Conservation (phyloP, 2,329 filamentous ascomycete genomes). For the Aphanoascus verrucosus region DNA sequence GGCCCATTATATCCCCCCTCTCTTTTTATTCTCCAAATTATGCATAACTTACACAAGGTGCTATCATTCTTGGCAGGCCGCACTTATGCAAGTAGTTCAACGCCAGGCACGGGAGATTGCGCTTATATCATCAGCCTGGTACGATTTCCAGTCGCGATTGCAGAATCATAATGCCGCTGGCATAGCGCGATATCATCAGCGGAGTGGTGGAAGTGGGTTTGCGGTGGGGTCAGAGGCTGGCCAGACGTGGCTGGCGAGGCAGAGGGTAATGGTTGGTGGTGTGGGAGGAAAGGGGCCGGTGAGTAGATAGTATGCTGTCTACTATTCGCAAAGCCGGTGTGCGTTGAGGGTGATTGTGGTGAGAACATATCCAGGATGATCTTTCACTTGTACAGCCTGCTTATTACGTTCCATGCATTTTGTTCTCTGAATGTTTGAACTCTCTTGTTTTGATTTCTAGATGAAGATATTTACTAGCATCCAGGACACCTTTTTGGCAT, state of each 20-base stretch:
- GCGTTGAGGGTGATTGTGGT: no score
- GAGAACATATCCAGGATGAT: no score
- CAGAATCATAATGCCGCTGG: slow-evolving; percentile 35
- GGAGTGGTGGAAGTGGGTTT: slow-evolving; percentile 19
- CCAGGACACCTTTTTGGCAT: no score
- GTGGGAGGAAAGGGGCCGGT: slow-evolving; percentile 2
- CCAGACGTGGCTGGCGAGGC: slow-evolving; percentile 37
- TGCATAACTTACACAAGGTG: slow-evolving; percentile 15
- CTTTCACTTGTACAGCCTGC: no score
- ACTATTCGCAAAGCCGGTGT: no score
- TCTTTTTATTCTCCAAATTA: not conserved
- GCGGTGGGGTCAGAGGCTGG: slow-evolving; percentile 29
- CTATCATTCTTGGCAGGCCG: slow-evolving; percentile 22
- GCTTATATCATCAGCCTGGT: slow-evolving; percentile 40
- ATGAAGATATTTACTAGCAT: no score
- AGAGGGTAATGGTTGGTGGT: slow-evolving; percentile 34
- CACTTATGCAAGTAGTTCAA: slow-evolving; percentile 33
- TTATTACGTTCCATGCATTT: no score
- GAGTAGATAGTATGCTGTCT: not conserved
- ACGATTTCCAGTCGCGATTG: slow-evolving; percentile 37
- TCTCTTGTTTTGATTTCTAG: no score
- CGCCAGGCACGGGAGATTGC: slow-evolving; percentile 35
- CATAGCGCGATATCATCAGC: slow-evolving; percentile 29
- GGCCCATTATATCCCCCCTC: slow-evolving; percentile 10
- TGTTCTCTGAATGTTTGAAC: no score